phyloP scores from a whole-genome alignment of 352 stramenopile species.

The Phytophthora cactorum region DNA sequence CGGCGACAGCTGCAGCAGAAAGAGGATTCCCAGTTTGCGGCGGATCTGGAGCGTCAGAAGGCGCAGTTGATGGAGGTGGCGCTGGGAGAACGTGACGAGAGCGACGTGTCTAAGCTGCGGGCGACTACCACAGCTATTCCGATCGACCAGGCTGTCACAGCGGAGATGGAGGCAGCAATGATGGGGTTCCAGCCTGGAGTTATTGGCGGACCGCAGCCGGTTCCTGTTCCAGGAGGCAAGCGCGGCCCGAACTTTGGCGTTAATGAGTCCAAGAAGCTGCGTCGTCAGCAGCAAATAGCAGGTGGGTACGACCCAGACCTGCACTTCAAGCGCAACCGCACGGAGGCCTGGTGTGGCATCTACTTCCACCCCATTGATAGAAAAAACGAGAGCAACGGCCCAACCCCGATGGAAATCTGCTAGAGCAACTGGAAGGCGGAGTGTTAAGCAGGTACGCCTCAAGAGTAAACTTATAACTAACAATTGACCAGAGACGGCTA shows the following conservation, averaged over 20 bases:
- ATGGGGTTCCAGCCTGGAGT: conserved; percentile 87
- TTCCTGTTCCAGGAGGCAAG: conserved; percentile 83
- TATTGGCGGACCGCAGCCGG: conserved; percentile 71
- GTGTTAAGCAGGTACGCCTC: conserved; percentile 5
- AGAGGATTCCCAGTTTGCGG: conserved; percentile 84
- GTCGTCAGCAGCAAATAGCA: conserved; percentile 78
- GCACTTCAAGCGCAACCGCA: conserved; percentile 81
- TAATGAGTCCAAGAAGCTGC: conserved; percentile 82
- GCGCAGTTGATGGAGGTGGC: conserved; percentile 88
- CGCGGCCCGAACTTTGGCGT: conserved; percentile 78
- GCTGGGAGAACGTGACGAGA: conserved; percentile 81
- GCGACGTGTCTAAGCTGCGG: conserved; percentile 74
- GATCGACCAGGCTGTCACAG: conserved; percentile 87
- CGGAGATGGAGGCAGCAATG: conserved; percentile 90
- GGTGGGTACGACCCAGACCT: conserved; percentile 82
- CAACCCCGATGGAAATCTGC: conserved; percentile 62
- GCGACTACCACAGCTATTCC: conserved; percentile 82
- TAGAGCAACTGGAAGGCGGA: conserved; percentile 15
- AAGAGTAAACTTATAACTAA: conserved; percentile 26
- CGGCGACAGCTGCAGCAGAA: conserved; percentile 76
- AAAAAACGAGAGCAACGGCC: conserved; percentile 25
- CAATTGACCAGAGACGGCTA: conserved; percentile 5
- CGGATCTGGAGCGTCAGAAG: conserved; percentile 81
- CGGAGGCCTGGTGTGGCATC: conserved; percentile 79
- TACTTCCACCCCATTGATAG: conserved; percentile 69